phyloP scores from a whole-genome alignment of 2,329 filamentous ascomycete genomes.

The Fusarium humuli region DNA sequence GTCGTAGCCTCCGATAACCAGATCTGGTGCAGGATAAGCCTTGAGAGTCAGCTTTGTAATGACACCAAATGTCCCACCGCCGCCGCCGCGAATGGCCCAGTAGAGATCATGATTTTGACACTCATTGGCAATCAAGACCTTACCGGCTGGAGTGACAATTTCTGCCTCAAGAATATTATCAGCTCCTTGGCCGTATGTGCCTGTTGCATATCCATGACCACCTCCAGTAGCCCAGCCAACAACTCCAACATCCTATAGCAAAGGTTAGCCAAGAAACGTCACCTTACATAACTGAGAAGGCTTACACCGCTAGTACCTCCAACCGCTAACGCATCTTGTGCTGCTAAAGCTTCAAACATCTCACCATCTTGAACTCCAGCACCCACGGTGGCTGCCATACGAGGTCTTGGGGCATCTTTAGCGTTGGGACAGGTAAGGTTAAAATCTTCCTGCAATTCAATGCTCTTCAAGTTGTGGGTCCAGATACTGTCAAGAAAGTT shows the following conservation, averaged over 20 bases:
- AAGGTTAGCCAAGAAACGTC: neutral
- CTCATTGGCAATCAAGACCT: neutral
- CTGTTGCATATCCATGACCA: neutral
- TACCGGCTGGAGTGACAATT: neutral
- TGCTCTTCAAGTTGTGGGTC: neutral
- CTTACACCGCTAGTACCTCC: neutral
- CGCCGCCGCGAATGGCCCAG: slow-evolving; percentile 7
- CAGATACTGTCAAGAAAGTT: neutral
- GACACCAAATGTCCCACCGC: slow-evolving; percentile 8
- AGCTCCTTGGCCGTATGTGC: neutral
- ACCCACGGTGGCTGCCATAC: neutral
- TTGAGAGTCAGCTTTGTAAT: slow-evolving; percentile 1
- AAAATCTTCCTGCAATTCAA: neutral
- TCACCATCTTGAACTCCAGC: neutral
- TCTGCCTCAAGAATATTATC: neutral
- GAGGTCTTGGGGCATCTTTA: neutral
- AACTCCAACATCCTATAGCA: neutral
- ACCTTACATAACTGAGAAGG: rapidly evolving
- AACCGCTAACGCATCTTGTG: neutral
- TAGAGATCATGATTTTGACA: neutral
- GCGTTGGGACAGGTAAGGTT: neutral
- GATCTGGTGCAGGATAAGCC: neutral
- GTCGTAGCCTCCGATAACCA: neutral
- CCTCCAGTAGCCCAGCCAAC: neutral
- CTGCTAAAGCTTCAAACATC: neutral